Percentiles rank a stretch among this genome's conserved stretches.
phyloP scores from a whole-genome alignment of 2,329 filamentous ascomycete species.

The Grosmannia penicillata region DNA sequence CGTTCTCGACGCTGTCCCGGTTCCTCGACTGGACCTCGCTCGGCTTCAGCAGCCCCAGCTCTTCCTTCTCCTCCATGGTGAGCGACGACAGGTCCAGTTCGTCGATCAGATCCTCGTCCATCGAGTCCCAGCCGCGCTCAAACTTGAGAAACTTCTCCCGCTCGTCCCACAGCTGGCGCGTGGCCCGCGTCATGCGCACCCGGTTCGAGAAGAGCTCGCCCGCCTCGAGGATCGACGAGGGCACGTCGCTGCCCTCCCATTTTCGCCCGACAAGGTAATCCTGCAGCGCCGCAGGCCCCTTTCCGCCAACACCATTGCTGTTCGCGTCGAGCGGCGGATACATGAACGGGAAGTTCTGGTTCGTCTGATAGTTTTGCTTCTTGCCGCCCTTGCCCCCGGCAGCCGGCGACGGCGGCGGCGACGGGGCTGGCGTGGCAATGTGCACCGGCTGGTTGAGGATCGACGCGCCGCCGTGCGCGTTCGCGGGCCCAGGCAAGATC shows the following conservation, averaged over 20 bases:
- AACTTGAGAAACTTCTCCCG: conserved; percentile 82
- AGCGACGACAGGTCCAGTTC: conserved; percentile 22
- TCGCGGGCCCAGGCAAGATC: conserved; percentile 41
- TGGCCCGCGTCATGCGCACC: conserved; percentile 81
- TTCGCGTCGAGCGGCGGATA: conserved; percentile 84
- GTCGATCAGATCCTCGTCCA: conserved; percentile 25
- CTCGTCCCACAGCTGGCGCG: conserved; percentile 89
- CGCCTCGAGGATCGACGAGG: conserved; percentile 86
- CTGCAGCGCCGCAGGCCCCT: conserved; percentile 68
- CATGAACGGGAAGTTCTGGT: conserved; percentile 96
- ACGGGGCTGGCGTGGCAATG: conserved; percentile 95
- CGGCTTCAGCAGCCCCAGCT: conserved; percentile 28
- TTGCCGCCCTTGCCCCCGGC: conserved; percentile 87
- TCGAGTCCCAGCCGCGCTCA: conserved; percentile 71
- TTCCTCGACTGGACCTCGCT: conserved; percentile 12
- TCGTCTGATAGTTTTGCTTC: conserved; percentile 98
- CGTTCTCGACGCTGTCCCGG: conserved; percentile 10
- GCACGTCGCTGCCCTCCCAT: conserved; percentile 91
- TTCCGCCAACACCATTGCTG: conserved; percentile 82
- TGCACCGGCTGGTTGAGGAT: conserved; percentile 94
- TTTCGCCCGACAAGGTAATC: conserved; percentile 65
- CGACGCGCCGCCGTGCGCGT: conserved; percentile 48
- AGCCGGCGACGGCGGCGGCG: conserved; percentile 78
- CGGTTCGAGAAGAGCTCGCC: conserved; percentile 81
- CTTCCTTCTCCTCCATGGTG: conserved; percentile 27